These are phyloP conservation scores for Iris macrosiphon DNA, from an alignment of 106 monocot genomes.

Conservation along the genomic window DNA sequence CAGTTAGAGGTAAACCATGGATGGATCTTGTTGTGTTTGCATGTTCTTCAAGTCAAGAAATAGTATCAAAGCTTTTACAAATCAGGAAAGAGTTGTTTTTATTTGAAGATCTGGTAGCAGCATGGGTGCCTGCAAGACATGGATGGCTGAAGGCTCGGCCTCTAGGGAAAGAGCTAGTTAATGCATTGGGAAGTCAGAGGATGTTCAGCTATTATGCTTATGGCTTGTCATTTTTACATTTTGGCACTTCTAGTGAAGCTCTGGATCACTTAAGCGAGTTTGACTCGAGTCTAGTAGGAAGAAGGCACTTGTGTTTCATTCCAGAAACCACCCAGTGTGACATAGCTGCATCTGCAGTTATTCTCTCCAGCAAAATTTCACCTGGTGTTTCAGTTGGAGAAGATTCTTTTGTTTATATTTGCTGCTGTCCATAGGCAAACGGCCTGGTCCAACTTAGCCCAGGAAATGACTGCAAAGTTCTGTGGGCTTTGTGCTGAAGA, in stretches of 20 bases:
- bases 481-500: slow-evolving; percentile 98
- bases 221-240: slow-evolving; percentile 82
- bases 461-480: slow-evolving; percentile 98
- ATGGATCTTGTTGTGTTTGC: no score
- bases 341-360: slow-evolving; percentile 82
- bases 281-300: slow-evolving; percentile 60
- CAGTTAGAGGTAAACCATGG: no score
- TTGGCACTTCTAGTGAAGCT: slow-evolving; percentile 93
- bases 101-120: slow-evolving; percentile 91
- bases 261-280: slow-evolving; percentile 70
- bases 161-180: slow-evolving; percentile 64
- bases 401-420: slow-evolving; percentile 84
- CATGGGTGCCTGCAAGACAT: slow-evolving; percentile 95
- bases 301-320: slow-evolving; percentile 77
- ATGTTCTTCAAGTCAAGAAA: no score
- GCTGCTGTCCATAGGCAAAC: slow-evolving; percentile 88
- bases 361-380: slow-evolving; percentile 85
- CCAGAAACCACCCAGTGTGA: slow-evolving; percentile 87
- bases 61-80: no score
- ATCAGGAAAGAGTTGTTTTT: slow-evolving; percentile 99
- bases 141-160: slow-evolving; percentile 86
- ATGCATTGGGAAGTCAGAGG: slow-evolving; percentile 53
- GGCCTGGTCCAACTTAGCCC: slow-evolving; percentile 84
- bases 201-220: slow-evolving; percentile 93
- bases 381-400: slow-evolving; percentile 85